Evolutionary conservation across 345 rosid species (phyloP), one percentile per base, ranked within the genome.

Genomic region (Abelmoschus esculentus): DNA sequence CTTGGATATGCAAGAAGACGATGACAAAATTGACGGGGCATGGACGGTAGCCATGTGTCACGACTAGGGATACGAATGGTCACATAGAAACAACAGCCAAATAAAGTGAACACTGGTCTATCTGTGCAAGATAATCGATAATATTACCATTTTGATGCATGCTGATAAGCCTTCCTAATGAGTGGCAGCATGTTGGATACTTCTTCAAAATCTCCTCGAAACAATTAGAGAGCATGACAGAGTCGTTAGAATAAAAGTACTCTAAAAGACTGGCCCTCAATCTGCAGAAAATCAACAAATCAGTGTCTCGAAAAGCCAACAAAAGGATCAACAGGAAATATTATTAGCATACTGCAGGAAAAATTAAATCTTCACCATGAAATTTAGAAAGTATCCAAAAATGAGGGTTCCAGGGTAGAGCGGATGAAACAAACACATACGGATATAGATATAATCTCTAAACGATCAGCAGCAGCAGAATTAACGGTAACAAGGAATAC

Each of bases 191-290:
- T 42, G 80, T 73, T 49, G 96, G 96, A 83, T 91, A 96, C 77
- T 78, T 88, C 80, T 86, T 85, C 66, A 91, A 80, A 76, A 80
- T 67, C 60, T 83, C 86, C 83, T 93, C 95, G 72, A 81, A 86
- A 77, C 81, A 82, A 34, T 82, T 79, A 18, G 86, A 76, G 3
- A 86, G 82, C 66, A 56, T 13, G 10, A 11, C 53, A 34, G 62
- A 49, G 53, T 81, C 86, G 57, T 80, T 73, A 46, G 62, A 79
- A 73, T 82, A 82, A 68, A 89, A 77, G 70, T 60, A 77, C 78
- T 86, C 92, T 80, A 82, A 75, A 75, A 93, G 80, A 66, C 72
- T 61, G 0, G 89, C 87, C 72, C 67, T 86, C 71, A 93, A 72
- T 79, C 97, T 91, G 88, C 74, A 73, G 3, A 74, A 63, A 69